Evolutionary conservation across 441 rosid genomes (phyloP).

Genomic region (Monsonia emarginata): DNA sequence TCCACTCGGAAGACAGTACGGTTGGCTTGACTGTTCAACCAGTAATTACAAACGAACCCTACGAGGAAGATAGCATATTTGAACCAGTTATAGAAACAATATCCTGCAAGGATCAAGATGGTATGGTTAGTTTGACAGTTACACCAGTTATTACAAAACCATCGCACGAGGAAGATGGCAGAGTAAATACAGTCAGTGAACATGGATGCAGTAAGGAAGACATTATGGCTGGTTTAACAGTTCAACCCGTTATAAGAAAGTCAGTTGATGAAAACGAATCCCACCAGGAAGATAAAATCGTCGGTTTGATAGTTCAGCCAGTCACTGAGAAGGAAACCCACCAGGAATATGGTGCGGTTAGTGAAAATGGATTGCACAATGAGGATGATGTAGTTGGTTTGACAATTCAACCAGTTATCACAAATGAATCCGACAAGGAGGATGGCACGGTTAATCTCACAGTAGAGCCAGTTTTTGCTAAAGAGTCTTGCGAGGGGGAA

Average conservation of each 20-base stretch:
- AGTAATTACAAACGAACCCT: not conserved
- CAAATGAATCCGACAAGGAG: not conserved
- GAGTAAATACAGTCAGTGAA: too few species aligned
- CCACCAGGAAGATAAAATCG: not conserved
- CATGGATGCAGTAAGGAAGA: too few species aligned
- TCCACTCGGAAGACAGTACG: not conserved
- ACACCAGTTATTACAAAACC: not conserved
- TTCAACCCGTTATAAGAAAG: not conserved
- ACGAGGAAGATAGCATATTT: not conserved
- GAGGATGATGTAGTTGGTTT: conserved; percentile 25
- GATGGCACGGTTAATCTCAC: not conserved
- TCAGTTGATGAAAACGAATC: not conserved
- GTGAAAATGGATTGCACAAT: conserved; percentile 23
- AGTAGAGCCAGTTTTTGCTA: not conserved
- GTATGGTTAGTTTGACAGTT: not conserved
- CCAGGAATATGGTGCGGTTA: not conserved
- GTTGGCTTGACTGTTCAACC: not conserved
- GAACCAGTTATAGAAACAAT: not conserved
- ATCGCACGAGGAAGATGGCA: not conserved
- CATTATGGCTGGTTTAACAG: not conserved
- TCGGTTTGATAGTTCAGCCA: not conserved
- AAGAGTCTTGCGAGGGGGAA: not conserved
- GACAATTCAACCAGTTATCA: not conserved
- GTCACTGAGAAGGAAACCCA: not conserved
- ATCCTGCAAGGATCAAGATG: not conserved